Evolutionary conservation across 805 yeast genomes (phyloP).

Genomic region (Ogataea chonburiensis): DNA sequence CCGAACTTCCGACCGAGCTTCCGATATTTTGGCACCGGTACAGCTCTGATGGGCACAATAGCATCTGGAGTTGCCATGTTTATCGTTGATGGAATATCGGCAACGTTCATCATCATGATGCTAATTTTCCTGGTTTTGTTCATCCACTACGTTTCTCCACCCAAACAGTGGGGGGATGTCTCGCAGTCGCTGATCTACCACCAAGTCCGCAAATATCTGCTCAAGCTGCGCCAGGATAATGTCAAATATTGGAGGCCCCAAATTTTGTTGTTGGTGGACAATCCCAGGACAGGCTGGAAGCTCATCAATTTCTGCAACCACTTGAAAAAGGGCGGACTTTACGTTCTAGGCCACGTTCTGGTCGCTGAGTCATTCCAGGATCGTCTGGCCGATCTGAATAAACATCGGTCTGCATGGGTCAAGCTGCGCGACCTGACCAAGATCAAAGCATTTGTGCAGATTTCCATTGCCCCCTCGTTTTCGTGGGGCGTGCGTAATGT

Average conservation of each 20-base stretch:
- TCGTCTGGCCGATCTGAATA: slow-evolving; percentile 64
- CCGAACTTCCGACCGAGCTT: slow-evolving; percentile 99
- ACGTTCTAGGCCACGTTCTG: slow-evolving; percentile 88
- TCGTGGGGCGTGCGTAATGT: slow-evolving; percentile 97
- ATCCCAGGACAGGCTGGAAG: slow-evolving; percentile 91
- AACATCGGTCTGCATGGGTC: slow-evolving; percentile 79
- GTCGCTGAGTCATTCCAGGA: slow-evolving; percentile 61
- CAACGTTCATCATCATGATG: slow-evolving; percentile 68
- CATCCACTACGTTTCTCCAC: slow-evolving; percentile 90
- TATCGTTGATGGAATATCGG: slow-evolving; percentile 89
- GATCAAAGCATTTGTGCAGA: slow-evolving; percentile 92
- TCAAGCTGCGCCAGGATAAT: slow-evolving; percentile 83
- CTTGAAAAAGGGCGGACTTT: slow-evolving; percentile 92
- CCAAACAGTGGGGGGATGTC: slow-evolving; percentile 97
- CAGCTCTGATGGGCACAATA: slow-evolving; percentile 76
- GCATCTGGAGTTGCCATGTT: slow-evolving; percentile 83
- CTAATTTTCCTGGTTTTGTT: slow-evolving; percentile 65
- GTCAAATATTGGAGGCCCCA: slow-evolving; percentile 99
- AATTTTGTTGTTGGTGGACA: slow-evolving; percentile 80
- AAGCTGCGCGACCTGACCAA: slow-evolving; percentile 73
- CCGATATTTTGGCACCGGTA: slow-evolving; percentile 74
- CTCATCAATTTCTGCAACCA: slow-evolving; percentile 90
- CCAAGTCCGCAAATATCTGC: slow-evolving; percentile 88
- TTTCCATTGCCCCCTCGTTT: slow-evolving; percentile 80
- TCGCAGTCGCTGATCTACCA: slow-evolving; percentile 94